Conservation (phyloP, 2,329 filamentous ascomycete genomes). For the Fusarium sp. region DNA sequence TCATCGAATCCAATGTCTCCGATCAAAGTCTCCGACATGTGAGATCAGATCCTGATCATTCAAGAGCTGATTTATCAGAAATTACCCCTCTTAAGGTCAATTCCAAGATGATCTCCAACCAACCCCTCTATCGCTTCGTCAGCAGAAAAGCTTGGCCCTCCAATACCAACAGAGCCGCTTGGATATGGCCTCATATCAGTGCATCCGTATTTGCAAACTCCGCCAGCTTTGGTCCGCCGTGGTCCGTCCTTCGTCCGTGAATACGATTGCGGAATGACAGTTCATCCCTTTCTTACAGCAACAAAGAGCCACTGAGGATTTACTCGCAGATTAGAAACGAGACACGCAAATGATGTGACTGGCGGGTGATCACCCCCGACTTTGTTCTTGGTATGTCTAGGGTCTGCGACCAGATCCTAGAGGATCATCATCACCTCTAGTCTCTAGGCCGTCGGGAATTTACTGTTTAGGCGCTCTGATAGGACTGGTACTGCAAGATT, state of each 20-base stretch:
- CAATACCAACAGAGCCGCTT: slow-evolving; percentile 1
- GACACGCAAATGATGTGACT: not conserved
- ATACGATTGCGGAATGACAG: not conserved
- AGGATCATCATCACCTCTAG: not conserved
- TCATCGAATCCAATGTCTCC: not conserved
- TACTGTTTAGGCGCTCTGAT: not conserved
- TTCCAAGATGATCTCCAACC: not conserved
- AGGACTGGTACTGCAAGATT: not conserved
- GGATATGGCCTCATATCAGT: slow-evolving; percentile 5
- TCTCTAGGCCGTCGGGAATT: not conserved
- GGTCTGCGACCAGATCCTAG: slow-evolving; percentile 14
- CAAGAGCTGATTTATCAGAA: not conserved
- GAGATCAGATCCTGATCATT: not conserved
- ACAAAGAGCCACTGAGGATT: not conserved
- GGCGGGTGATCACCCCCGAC: not conserved
- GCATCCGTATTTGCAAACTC: slow-evolving; percentile 20
- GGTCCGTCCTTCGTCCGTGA: slow-evolving; percentile 20
- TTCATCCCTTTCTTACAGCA: not conserved
- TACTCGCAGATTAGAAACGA: not conserved
- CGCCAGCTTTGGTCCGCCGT: slow-evolving; percentile 4
- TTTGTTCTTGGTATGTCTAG: not conserved
- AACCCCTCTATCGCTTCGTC: slow-evolving; percentile 1
- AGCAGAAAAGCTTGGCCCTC: not conserved
- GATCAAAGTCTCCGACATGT: slow-evolving; percentile 3
- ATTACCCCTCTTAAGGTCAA: not conserved